Evolutionary conservation across 805 yeast species (phyloP), one percentile per base, ranked within the genome.

Genomic region (Isabelozyma rhagii): DNA sequence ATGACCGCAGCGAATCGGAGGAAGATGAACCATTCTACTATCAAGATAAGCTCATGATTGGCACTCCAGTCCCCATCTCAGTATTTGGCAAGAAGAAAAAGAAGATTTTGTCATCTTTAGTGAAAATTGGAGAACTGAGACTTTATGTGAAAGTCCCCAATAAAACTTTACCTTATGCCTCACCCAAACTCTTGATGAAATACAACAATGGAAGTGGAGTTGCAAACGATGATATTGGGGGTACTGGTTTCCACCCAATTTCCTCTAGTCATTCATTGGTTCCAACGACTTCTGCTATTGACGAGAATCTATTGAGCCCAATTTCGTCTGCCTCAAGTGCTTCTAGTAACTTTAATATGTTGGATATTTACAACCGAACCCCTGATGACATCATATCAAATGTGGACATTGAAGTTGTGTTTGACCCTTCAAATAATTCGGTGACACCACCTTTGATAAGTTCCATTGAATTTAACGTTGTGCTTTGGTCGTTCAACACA

Each of bases 401-500:
- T 6, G 46, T 73, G 9, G 62, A 69, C 10, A 44, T 72, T 7
- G 54, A 59, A 29, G 54, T 74, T 25, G 56, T 59, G 3, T 74
- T 69, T 50, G 59, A 58, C 3, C 51, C 70, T 7, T 15, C 45
- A 3, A 68, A 63, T 15, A 50, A 55, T 5, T 47, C 54, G 2
- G 39, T 53, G 13, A 54, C 52, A 44, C 77, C 77, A 0, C 79
- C 78, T 1, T 55, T 50, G 8, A 68, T 74, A 14, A 55, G 62
- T 14, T 57, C 51, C 50, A 58, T 74, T 13, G 78, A 72, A 11
- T 50, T 62, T 17, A 72, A 70, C 49, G 56, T 74, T 7, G 69
- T 74, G 2, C 62, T 71, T 13, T 74, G 78, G 78, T 56, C 78
- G 1, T 72, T 67, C 54, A 57, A 62, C 40, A 61, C 77, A 4